Evolutionary conservation across 768 basidiomycete genomes (phyloP).

Genomic region (Rubroboletus satanas): DNA sequence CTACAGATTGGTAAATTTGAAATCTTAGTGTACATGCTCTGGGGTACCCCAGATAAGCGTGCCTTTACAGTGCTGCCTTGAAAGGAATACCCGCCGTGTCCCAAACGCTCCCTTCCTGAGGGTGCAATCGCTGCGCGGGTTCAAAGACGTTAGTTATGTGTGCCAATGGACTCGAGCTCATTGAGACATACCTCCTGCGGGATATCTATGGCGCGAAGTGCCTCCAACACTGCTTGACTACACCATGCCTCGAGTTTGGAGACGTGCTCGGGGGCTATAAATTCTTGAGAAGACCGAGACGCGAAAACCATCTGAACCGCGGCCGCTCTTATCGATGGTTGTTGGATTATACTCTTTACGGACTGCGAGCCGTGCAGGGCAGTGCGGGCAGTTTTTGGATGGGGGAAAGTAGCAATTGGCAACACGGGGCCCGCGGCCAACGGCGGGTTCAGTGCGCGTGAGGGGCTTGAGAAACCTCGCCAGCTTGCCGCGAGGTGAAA

Average conservation of each 20-base stretch:
- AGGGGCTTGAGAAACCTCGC: slow-evolving; percentile 35
- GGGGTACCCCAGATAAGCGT: neutral
- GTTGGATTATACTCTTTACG: slow-evolving; percentile 1
- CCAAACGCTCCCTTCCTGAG: slow-evolving; percentile 57
- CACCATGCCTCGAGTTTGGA: slow-evolving; percentile 58
- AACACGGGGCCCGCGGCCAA: slow-evolving; percentile 43
- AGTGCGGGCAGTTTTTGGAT: slow-evolving; percentile 4
- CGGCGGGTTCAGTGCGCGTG: slow-evolving; percentile 34
- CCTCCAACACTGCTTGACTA: slow-evolving; percentile 55
- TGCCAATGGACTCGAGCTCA: neutral
- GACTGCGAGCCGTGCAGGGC: neutral
- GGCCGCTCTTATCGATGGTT: slow-evolving; percentile 60
- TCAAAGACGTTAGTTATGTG: slow-evolving; percentile 10
- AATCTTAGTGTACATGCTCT: neutral
- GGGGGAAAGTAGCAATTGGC: slow-evolving; percentile 21
- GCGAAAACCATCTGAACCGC: slow-evolving; percentile 82
- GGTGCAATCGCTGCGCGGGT: slow-evolving; percentile 46
- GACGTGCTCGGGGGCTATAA: slow-evolving; percentile 70
- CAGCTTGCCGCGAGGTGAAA: slow-evolving; percentile 76
- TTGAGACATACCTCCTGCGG: slow-evolving; percentile 42
- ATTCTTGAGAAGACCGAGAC: slow-evolving; percentile 64
- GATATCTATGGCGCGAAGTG: slow-evolving; percentile 47
- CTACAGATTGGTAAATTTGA: neutral
- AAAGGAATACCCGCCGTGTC: slow-evolving; percentile 19
- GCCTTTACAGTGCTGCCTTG: slow-evolving; percentile 10